These are phyloP conservation scores for Cyberlindnera saturnus DNA, from an alignment of 805 yeast species.

Conservation along the genomic window DNA sequence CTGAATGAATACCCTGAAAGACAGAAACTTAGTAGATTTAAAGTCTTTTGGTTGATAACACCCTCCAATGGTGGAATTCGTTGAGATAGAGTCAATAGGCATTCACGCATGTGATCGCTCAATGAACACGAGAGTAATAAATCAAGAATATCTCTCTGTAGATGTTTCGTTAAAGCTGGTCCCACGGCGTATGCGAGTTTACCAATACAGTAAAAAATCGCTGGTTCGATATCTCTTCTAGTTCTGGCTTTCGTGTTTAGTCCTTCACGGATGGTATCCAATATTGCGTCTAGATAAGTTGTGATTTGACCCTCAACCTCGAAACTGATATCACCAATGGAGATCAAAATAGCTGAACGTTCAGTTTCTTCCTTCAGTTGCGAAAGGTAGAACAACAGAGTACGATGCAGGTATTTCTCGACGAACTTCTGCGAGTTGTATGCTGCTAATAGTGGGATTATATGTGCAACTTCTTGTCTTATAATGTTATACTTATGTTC, in stretches of 20 bases:
- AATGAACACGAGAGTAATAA: conserved; percentile 77
- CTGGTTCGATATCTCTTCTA: conserved; percentile 73
- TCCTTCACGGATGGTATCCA: conserved; percentile 79
- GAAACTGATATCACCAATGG: conserved; percentile 78
- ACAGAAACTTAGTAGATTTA: conserved; percentile 66
- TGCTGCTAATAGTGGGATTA: conserved; percentile 76
- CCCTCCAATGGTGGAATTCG: conserved; percentile 78
- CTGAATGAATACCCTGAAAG: conserved; percentile 76
- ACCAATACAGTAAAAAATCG: conserved; percentile 83
- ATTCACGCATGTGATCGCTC: conserved; percentile 75
- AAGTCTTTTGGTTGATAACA: conserved; percentile 61
- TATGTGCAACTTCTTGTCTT: conserved; percentile 76
- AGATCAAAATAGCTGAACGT: conserved; percentile 64
- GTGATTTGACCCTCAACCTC: conserved; percentile 79
- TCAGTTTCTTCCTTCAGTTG: conserved; percentile 76
- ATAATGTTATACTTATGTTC: conserved; percentile 73
- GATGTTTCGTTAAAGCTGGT: conserved; percentile 84
- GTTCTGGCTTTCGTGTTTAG: conserved; percentile 43
- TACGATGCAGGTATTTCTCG: conserved; percentile 72
- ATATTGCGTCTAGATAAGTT: conserved; percentile 81
- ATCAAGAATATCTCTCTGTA: conserved; percentile 75
- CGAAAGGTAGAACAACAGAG: conserved; percentile 68
- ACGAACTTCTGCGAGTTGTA: conserved; percentile 74
- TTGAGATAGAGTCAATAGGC: conserved; percentile 58
- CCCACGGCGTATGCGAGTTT: conserved; percentile 86